Evolutionary conservation across 441 rosid species (phyloP), one percentile per base, ranked within the genome.

Genomic region (Gossypium davidsonii): DNA sequence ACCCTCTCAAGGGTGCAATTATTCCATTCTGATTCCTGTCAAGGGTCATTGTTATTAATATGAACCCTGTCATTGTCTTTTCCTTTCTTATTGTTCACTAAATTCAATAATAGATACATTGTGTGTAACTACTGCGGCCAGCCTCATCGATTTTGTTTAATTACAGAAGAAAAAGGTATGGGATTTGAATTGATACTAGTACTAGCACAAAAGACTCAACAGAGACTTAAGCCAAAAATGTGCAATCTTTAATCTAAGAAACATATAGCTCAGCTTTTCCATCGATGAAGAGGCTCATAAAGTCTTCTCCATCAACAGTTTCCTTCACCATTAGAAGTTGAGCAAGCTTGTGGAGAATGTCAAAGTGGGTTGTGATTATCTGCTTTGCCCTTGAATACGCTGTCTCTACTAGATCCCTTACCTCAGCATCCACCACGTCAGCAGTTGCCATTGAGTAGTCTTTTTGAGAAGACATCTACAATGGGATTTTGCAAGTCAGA

Each of bases 371-470:
- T 37, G 86, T 83, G 58, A 91, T 76, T 78, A 93, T 88, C 81
- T 87, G 69, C 63, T 60, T 91, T 2, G 98, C 98, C 73, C 97
- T 86, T 21, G 79, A 2, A 62, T 93, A 93, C 1, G 97, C 97
- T 34, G 48, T 84, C 79, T 91, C 97, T 52, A 91, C 98, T 6
- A 93, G 84, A 72, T 84, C 95, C 77, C 97, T 87, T 23, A 93
- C 98, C 78, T 93, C 98, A 0, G 93, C 82, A 77, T 93, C 98
- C 67, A 93, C 98, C 60, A 92, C 81, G 72, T 93, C 98, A 0
- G 98, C 97, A 6, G 98, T 93, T 20, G 97, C 98, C 98, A 93
- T 93, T 5, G 98, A 93, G 84, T 93, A 93, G 78, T 93, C 98
- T 78, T 93, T 93, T 83, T 93, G 98, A 15, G 94, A 84, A 42